Base-by-base conservation (phyloP, 2,329 filamentous ascomycete species). In the Teratosphaeria pseudoeucalypti region DNA sequence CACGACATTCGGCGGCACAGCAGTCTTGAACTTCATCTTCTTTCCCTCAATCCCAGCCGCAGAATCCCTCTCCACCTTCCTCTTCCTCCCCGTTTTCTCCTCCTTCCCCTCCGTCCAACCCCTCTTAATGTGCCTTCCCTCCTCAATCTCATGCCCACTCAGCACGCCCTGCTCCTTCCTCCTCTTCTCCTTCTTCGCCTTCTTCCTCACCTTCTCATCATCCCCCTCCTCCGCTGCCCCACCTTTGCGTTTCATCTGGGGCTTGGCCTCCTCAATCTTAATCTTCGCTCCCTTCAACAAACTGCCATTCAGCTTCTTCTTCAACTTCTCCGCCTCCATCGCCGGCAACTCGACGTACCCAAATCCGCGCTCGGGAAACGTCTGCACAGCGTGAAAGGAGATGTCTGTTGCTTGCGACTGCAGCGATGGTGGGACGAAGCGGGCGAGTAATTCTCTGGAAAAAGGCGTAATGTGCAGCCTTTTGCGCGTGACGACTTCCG, bases 381-480 rank as follows among this genome's bases (percentile, higher is more conserved):
- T 92, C 70, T 90, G 83, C 65, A 96, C 77, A 5, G 80, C 79
- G 74, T 97, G 92, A 75, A 87, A 96, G n/a, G 92, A 96, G 57
- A 96, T 83, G 71, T 91, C 89, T 62, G 85, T 84, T 23, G 89
- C 90, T 54, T 78, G 78, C 14, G 84, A 79, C 39, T 85, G 82
- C 14, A 89, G 71, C 0, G 86, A 82, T 0, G 86, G 79, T 26
- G 89, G 85, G 55, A 99, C 74, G 61, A 95, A 83, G 55, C 87
- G 79, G 59, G 83, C 81, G 59, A 94, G 79, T 19, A 97, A 82
- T 7, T 87, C 83, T 47, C 87, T 78, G 68, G 86, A 90, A 66
- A 99, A 82, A 55, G 94, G 94, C 16, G 89, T 87, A 67, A 99
- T 94, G 76, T 99, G 90, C 57, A 99, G 82, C 67, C 90, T 83